Percentiles rank a stretch among this genome's conserved stretches.
phyloP scores from a whole-genome alignment of 495 filamentous ascomycete genomes.

The Aspergillus bertholletiae region DNA sequence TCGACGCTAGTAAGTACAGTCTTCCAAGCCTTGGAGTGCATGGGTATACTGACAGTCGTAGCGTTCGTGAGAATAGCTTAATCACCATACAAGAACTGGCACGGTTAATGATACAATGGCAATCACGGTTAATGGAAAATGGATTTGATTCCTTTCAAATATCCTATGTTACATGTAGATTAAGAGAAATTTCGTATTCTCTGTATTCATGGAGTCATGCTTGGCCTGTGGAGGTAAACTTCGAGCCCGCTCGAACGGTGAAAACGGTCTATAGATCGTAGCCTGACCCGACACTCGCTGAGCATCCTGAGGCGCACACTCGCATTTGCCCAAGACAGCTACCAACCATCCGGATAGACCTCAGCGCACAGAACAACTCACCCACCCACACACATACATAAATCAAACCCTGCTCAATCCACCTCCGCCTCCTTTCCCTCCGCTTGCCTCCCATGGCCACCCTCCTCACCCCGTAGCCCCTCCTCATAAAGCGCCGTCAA shows the following conservation, averaged over 20 bases:
- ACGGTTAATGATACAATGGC: background rate
- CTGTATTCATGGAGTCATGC: background rate
- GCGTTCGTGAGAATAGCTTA: conserved; percentile 30
- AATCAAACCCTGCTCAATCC: background rate
- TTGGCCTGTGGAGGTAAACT: background rate
- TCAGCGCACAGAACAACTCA: no score
- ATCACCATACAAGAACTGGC: background rate
- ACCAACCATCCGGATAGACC: no score
- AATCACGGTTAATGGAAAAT: background rate
- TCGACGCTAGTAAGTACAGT: conserved; percentile 92
- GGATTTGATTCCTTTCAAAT: background rate
- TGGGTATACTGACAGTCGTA: conserved; percentile 12
- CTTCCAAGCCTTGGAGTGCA: background rate
- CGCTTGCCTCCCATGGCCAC: no score
- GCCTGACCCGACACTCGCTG: no score
- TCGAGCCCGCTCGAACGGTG: background rate
- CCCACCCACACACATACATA: no score
- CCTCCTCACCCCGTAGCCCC: conserved; percentile 9
- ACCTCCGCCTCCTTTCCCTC: background rate
- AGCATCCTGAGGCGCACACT: no score
- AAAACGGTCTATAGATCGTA: background rate
- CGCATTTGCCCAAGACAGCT: no score
- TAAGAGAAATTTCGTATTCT: background rate
- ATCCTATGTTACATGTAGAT: background rate
- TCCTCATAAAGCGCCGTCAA: conserved; percentile 28